phyloP scores from a whole-genome alignment of 768 basidiomycete species.

The Kwoniella botswanensis region DNA sequence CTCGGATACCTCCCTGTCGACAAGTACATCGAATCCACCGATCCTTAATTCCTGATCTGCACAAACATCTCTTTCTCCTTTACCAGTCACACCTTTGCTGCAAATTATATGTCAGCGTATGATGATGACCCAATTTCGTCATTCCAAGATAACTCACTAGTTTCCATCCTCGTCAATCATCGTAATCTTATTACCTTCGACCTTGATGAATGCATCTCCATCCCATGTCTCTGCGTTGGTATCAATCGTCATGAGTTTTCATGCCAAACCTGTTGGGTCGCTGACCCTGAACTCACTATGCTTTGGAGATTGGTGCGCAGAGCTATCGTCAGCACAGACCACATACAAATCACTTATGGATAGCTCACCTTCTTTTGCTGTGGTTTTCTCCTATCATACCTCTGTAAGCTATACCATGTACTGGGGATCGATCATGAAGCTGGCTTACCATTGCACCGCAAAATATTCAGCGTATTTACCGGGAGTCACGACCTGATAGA shows the following conservation, averaged over 20 bases:
- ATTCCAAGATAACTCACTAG: constrained; percentile 33
- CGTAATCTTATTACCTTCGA: constrained; percentile 40
- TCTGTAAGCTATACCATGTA: constrained; percentile 1
- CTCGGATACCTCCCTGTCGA: constrained; percentile 33
- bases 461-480: constrained; percentile 29
- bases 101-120: not conserved
- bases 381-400: constrained; percentile 41
- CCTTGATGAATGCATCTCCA: constrained; percentile 52
- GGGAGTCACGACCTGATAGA: constrained; percentile 23
- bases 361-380: constrained; percentile 49
- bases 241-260: not conserved
- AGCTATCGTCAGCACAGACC: constrained; percentile 9
- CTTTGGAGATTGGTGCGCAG: constrained; percentile 12
- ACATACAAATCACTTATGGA: not conserved
- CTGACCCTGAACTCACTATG: constrained; percentile 34
- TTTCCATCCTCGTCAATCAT: constrained; percentile 54
- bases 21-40: constrained; percentile 39
- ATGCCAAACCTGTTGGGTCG: not conserved
- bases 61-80: constrained; percentile 26
- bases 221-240: constrained; percentile 55
- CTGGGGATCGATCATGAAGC: not conserved
- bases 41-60: constrained; percentile 49
- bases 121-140: no score
- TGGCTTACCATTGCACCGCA: constrained; percentile 45
- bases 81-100: constrained; percentile 33